Percentiles rank a stretch among this genome's conserved stretches.
phyloP scores from a whole-genome alignment of 805 yeast species.

The Kuraishia hungarica region DNA sequence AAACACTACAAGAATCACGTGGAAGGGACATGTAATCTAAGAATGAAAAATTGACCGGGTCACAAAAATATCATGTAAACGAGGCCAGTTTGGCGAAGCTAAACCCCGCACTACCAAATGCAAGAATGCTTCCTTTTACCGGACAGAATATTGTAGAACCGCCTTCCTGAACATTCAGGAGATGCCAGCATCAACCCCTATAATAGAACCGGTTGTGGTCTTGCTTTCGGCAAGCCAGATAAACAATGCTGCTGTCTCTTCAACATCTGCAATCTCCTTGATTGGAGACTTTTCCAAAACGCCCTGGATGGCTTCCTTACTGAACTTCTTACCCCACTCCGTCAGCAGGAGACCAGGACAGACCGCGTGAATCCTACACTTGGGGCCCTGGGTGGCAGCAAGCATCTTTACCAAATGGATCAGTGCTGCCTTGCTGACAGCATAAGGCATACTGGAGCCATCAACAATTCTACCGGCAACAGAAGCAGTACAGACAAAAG shows the following conservation, averaged over 20 bases:
- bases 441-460: constrained; percentile 26
- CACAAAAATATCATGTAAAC: no score
- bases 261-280: constrained; percentile 15
- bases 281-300: constrained; percentile 13
- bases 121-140: no score
- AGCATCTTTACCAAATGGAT: constrained; percentile 3
- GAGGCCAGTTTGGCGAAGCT: no score
- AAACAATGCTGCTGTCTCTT: constrained; percentile 19
- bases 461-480: constrained; percentile 20
- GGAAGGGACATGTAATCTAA: no score
- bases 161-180: constrained; percentile 1
- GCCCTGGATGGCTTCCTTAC: constrained; percentile 10
- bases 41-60: no score
- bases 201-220: constrained; percentile 19
- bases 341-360: constrained; percentile 3
- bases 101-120: no score
- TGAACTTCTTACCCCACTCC: constrained; percentile 19
- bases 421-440: constrained; percentile 12
- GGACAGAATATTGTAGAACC: no score
- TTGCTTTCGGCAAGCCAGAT: constrained; percentile 14
- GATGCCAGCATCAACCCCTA: constrained; percentile 18
- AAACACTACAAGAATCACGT: no score
- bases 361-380: constrained; percentile 1
- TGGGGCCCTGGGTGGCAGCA: constrained; percentile 3
- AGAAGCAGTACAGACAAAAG: constrained; percentile 19